Percentiles rank a stretch among this genome's conserved stretches.
phyloP scores from a whole-genome alignment of 2,329 filamentous ascomycete genomes.

The Rhytidhysteron rufulum region DNA sequence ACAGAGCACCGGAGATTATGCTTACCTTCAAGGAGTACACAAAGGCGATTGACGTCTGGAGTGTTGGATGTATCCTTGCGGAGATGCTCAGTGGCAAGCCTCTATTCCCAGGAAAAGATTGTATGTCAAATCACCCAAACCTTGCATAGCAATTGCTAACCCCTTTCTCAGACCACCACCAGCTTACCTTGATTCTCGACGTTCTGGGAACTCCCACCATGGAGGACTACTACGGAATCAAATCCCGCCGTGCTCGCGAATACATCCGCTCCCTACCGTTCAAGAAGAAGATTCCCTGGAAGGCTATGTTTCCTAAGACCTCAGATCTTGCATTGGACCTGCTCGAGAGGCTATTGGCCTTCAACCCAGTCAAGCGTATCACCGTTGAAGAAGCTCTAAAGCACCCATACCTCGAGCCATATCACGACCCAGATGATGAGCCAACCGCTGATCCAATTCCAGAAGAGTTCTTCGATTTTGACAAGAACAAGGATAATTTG shows the following conservation, averaged over 20 bases:
- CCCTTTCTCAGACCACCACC: conserved; percentile 76
- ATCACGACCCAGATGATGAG: conserved; percentile 98
- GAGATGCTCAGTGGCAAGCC: conserved; percentile 99
- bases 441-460: conserved; percentile 94
- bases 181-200: conserved; percentile 93
- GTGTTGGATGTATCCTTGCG: conserved; percentile 93
- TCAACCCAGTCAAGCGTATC: conserved; percentile 98
- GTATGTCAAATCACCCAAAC: conserved; percentile 52
- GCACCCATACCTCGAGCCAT: conserved; percentile 97
- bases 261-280: conserved; percentile 98
- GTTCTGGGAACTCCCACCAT: conserved; percentile 97
- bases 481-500: conserved; percentile 98
- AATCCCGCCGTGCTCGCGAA: conserved; percentile 92
- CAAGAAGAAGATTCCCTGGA: conserved; percentile 99
- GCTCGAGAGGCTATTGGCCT: conserved; percentile 90
- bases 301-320: conserved; percentile 97
- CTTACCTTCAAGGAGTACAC: conserved; percentile 99
- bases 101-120: conserved; percentile 96
- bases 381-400: conserved; percentile 95
- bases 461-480: conserved; percentile 99
- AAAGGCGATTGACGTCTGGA: conserved; percentile 99
- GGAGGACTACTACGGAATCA: conserved; percentile 99
- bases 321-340: conserved; percentile 93
- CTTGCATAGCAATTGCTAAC: conserved; percentile 5
- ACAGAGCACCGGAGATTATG: conserved; percentile 99